Evolutionary conservation across 2,329 filamentous ascomycete genomes (phyloP).

Genomic region (Apiospora aurea): DNA sequence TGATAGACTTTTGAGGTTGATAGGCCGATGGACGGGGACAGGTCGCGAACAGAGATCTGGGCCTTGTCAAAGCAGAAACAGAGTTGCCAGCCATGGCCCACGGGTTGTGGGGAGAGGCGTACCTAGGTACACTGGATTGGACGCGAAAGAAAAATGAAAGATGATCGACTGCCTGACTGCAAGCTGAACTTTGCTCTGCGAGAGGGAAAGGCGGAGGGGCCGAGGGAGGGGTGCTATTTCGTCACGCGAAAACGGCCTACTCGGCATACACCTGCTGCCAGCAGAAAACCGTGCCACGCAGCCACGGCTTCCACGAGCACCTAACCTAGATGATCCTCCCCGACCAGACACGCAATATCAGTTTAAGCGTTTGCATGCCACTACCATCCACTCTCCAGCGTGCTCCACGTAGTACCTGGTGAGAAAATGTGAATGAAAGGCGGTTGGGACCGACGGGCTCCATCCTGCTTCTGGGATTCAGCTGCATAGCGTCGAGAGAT

Average conservation of each 20-base stretch:
- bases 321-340: too few relatives aligned
- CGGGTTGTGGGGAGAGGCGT: neutral
- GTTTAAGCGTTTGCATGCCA: too few relatives aligned
- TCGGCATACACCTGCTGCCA: neutral
- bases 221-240: neutral
- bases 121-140: neutral
- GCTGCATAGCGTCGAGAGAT: neutral
- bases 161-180: neutral
- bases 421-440: neutral
- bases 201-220: constrained; percentile 7
- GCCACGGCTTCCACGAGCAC: neutral
- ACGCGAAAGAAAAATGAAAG: neutral
- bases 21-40: neutral
- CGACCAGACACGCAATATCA: too few relatives aligned
- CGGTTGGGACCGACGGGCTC: neutral
- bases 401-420: neutral
- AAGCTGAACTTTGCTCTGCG: constrained; percentile 14
- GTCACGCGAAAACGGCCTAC: neutral
- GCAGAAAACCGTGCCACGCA: neutral
- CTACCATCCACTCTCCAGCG: neutral
- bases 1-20: neutral
- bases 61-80: neutral
- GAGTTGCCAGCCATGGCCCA: neutral
- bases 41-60: neutral
- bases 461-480: neutral